Evolutionary conservation across 2,329 filamentous ascomycete genomes (phyloP), one percentile per base, ranked within the genome.

Genomic region (Beauveria medogensis): DNA sequence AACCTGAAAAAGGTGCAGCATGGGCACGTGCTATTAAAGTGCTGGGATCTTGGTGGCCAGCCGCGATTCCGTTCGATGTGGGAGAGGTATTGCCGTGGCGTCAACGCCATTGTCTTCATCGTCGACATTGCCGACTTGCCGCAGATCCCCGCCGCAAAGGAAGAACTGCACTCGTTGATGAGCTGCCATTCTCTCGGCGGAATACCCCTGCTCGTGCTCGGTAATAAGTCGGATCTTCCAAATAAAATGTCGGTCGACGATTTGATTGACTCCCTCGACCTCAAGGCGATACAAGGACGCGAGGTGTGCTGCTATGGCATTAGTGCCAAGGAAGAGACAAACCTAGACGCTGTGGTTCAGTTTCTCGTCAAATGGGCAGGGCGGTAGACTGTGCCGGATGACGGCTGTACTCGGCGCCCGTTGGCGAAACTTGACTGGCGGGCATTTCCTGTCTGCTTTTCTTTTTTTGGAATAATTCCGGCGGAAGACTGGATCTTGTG

Each of bases 301-400:
- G 94, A 99, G 75, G 93, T 99, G 68, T 96, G 91, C 77, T 97
- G 94, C 78, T 99, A 99, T 75, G 93, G 93, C 64, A 97, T 99
- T 77, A 97, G 92, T 73, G 94, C 93, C 63, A 97, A 97, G 76
- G 93, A 97, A 74, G 94, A 99, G 78, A 99, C 93, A 62, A 99
- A 99, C 77, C 85, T 99, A 66, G 93, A 99, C 71, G 94, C 93
- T 7, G 94, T 99, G 57, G 81, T 99, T 69, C 90, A 96, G 73
- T 99, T 94, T 90, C 80, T 99, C 73, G 93, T 99, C 74, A 93
- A 92, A 67, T 89, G 90, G 73, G 88, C 92, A 65, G 91, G 82
- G 72, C 87, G 87, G 77, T 92, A 26, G 22, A 22, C 34, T 41
- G 16, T 30, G 48, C 18, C 24, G 40, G 24, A 22, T 5, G 22